Conservation (phyloP, 1,284 basidiomycete genomes). For the Schizophyllum amplum region DNA sequence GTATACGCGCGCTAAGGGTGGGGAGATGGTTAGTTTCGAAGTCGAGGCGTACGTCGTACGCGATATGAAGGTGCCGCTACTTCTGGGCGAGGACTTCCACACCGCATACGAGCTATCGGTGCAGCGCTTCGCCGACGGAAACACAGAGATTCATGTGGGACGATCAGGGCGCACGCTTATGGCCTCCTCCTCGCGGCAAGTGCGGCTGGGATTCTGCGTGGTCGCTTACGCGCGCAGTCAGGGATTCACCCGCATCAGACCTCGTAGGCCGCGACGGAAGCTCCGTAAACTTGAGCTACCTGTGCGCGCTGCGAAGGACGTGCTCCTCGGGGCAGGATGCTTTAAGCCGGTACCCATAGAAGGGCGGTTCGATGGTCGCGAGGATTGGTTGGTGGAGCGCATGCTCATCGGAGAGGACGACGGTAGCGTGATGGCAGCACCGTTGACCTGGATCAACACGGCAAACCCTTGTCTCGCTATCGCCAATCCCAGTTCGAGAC, state of each 20-base stretch:
- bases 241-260: no score
- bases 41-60: constrained; percentile 21
- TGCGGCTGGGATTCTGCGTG: constrained; percentile 7
- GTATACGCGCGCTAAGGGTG: not conserved
- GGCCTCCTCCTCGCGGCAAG: constrained; percentile 4
- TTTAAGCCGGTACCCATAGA: not conserved
- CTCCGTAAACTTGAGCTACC: not conserved
- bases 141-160: constrained; percentile 1
- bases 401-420: constrained; percentile 5
- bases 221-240: no score
- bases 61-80: constrained; percentile 17
- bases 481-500: constrained; percentile 9
- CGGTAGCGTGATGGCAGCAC: constrained; percentile 3
- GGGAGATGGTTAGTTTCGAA: constrained; percentile 10
- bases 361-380: constrained; percentile 3
- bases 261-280: no score
- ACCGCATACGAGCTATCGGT: constrained; percentile 14
- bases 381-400: constrained; percentile 5
- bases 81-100: constrained; percentile 22
- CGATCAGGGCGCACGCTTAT: not conserved
- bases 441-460: constrained; percentile 6
- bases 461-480: constrained; percentile 5
- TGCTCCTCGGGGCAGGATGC: not conserved
- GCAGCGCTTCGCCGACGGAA: constrained; percentile 2
- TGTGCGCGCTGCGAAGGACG: not conserved